Conservation (phyloP, 208 protist genomes). For the Angomonas desouzai region DNA sequence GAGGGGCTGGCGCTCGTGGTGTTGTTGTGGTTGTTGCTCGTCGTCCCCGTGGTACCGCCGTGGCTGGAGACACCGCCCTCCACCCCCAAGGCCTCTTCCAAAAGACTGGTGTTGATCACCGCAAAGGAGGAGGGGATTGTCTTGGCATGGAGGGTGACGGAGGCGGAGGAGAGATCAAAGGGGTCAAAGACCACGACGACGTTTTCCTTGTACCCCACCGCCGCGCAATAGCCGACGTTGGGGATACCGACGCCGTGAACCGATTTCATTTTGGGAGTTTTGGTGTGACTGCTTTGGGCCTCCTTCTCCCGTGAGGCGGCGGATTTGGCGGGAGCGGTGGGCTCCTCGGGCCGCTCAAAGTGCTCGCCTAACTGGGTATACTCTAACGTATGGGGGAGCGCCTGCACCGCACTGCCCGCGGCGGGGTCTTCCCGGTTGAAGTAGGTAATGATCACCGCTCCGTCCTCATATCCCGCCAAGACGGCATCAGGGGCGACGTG, state of each 20-base stretch:
- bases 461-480: conserved; percentile 35
- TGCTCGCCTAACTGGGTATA: not conserved
- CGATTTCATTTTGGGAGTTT: not conserved
- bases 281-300: not conserved
- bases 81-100: not conserved
- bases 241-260: not conserved
- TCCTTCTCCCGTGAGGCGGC: conserved; percentile 5
- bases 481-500: conserved; percentile 6
- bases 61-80: not conserved
- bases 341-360: conserved; percentile 5
- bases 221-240: not conserved
- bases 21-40: not conserved
- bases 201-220: not conserved
- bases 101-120: not conserved
- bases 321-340: not conserved
- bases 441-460: conserved; percentile 19
- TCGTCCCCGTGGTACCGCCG: not conserved
- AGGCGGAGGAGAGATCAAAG: not conserved
- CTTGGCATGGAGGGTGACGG: conserved; percentile 1
- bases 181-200: conserved; percentile 1
- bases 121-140: not conserved
- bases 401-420: not conserved
- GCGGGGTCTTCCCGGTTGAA: conserved; percentile 11
- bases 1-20: not conserved
- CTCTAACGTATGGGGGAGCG: not conserved